Evolutionary conservation across 768 basidiomycete genomes (phyloP).

Genomic region (Dioszegia aurantiaca): DNA sequence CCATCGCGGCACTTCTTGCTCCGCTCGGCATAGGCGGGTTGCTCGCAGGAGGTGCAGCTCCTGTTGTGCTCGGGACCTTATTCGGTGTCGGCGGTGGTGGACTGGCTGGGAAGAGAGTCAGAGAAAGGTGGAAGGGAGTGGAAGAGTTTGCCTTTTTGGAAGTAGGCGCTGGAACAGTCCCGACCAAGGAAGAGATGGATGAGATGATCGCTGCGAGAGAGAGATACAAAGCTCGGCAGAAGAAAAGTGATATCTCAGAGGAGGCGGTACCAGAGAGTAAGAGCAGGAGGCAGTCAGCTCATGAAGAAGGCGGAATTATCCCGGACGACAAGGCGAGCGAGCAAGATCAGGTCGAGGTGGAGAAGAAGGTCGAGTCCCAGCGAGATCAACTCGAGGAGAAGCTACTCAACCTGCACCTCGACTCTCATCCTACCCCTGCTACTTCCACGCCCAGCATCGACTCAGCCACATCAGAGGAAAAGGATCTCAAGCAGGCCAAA

Average conservation of each 20-base stretch:
- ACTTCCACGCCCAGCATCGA: background rate
- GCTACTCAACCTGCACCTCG: conserved; percentile 31
- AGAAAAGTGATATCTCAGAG: background rate
- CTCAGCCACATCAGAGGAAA: conserved; percentile 23
- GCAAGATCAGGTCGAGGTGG: conserved; percentile 14
- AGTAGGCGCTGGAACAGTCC: conserved; percentile 46
- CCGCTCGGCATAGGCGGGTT: conserved; percentile 49
- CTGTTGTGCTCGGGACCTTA: conserved; percentile 53
- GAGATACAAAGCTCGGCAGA: conserved; percentile 18
- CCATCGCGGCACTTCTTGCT: conserved; percentile 53
- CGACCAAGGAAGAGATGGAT: conserved; percentile 39
- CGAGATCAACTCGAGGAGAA: conserved; percentile 32
- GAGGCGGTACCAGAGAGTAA: background rate
- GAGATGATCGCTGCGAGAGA: conserved; percentile 38
- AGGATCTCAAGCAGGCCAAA: conserved; percentile 24
- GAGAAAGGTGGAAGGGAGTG: conserved; percentile 54
- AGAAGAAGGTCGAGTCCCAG: conserved; percentile 27
- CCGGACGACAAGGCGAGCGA: conserved; percentile 9
- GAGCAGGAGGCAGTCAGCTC: background rate
- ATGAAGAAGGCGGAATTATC: conserved; percentile 24
- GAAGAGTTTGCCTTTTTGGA: conserved; percentile 54
- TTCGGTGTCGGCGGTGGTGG: conserved; percentile 55
- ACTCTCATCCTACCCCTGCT: conserved; percentile 13
- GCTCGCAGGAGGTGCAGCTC: conserved; percentile 50
- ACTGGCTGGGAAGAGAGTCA: conserved; percentile 52